phyloP scores from a whole-genome alignment of 1,284 basidiomycete genomes.

The Calocybe gambosa region DNA sequence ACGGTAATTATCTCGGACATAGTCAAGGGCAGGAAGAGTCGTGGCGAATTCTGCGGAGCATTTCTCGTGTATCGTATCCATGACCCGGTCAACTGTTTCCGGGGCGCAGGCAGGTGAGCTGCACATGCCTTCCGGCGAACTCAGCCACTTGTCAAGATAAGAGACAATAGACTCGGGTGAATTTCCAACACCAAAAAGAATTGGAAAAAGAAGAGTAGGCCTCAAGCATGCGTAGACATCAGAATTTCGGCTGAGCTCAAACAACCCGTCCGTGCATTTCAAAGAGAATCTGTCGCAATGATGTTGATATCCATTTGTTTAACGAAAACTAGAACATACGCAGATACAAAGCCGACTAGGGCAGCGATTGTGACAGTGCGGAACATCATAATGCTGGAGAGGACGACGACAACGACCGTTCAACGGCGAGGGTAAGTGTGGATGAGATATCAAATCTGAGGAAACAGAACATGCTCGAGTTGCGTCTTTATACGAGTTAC shows the following conservation, averaged over 20 bases:
- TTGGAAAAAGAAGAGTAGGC: conserved; percentile 14
- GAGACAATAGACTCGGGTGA: conserved; percentile 15
- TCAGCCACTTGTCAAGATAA: conserved; percentile 21
- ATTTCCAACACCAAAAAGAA: conserved; percentile 16
- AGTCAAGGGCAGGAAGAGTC: conserved; percentile 17
- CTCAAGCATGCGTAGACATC: conserved; percentile 14
- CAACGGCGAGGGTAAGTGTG: conserved; percentile 14
- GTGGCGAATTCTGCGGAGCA: conserved; percentile 42
- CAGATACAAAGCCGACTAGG: conserved; percentile 21
- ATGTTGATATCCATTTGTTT: not conserved
- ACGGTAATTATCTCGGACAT: conserved; percentile 44
- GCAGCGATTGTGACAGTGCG: conserved; percentile 15
- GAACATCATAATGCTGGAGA: conserved; percentile 17
- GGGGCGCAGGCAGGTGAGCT: conserved; percentile 24
- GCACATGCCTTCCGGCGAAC: conserved; percentile 24
- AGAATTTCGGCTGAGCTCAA: conserved; percentile 11
- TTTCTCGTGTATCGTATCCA: conserved; percentile 36
- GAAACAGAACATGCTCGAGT: conserved; percentile 6
- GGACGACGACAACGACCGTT: conserved; percentile 14
- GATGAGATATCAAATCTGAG: conserved; percentile 21
- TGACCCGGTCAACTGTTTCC: conserved; percentile 32
- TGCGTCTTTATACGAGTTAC: conserved; percentile 9
- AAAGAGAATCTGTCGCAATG: conserved; percentile 14
- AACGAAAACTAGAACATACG: conserved; percentile 11
- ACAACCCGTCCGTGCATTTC: conserved; percentile 17